Conservation (phyloP, 169 alveolate species). For the Cryptosporidium meleagridis region DNA sequence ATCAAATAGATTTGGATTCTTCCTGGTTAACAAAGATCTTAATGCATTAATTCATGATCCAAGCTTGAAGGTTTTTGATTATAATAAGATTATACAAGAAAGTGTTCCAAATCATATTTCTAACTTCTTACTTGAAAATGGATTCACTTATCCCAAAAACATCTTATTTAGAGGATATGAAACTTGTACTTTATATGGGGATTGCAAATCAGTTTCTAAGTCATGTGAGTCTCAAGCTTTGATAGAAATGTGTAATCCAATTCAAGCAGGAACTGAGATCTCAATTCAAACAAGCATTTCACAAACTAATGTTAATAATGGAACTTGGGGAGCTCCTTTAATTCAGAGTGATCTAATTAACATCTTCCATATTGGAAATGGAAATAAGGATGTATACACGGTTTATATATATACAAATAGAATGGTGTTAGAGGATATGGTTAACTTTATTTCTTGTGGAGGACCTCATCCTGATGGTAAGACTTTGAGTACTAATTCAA, state of each 20-base stretch:
- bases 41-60: slow-evolving; percentile 8
- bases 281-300: neutral
- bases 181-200: slow-evolving; percentile 4
- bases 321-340: slow-evolving; percentile 22
- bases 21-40: neutral
- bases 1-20: slow-evolving; percentile 5
- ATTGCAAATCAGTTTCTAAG: neutral
- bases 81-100: slow-evolving; percentile 22
- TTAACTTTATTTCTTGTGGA: neutral
- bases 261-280: neutral
- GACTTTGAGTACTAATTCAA: neutral
- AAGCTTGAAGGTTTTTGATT: slow-evolving; percentile 2
- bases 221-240: slow-evolving; percentile 6
- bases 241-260: neutral
- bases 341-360: slow-evolving; percentile 4
- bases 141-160: neutral
- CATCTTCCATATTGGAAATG: slow-evolving; percentile 1
- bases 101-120: slow-evolving; percentile 13
- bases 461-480: neutral
- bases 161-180: slow-evolving; percentile 18
- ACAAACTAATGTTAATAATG: slow-evolving; percentile 2
- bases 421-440: slow-evolving; percentile 6
- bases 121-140: neutral
- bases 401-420: slow-evolving; percentile 5
- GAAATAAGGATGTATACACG: neutral